phyloP scores from a whole-genome alignment of 139 green algal genomes.

The Chlorella sp. region DNA sequence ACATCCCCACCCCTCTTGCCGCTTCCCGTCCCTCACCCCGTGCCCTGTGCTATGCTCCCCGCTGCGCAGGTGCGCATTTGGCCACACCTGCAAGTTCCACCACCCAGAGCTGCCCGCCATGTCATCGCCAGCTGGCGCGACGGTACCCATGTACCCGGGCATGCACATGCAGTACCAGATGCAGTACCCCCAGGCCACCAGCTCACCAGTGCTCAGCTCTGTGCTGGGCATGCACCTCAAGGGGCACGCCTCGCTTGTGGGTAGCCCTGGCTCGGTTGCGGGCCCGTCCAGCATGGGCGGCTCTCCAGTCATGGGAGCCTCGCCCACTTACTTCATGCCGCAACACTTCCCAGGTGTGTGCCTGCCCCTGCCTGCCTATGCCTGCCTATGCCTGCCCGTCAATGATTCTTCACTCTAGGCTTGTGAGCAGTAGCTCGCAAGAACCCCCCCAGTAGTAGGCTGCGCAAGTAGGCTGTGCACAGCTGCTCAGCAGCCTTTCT shows the following conservation, averaged over 20 bases:
- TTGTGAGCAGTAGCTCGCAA: too few relatives aligned
- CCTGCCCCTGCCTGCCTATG: background rate
- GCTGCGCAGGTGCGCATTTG: conserved; percentile 48
- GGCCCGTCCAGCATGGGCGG: background rate
- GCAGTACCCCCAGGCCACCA: conserved; percentile 10
- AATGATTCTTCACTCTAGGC: background rate
- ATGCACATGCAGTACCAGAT: conserved; percentile 13
- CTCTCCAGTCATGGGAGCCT: background rate
- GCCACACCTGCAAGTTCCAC: conserved; percentile 55
- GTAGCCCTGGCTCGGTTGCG: background rate
- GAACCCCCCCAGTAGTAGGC: too few relatives aligned
- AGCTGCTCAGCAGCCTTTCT: too few relatives aligned
- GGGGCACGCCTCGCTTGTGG: background rate
- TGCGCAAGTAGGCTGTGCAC: too few relatives aligned
- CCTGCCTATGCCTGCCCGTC: background rate
- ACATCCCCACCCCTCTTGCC: background rate
- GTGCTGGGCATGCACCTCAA: conserved; percentile 22
- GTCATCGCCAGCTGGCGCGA: background rate
- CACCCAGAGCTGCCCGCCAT: conserved; percentile 41
- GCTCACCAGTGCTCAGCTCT: background rate
- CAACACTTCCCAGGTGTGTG: background rate
- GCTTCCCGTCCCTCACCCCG: background rate
- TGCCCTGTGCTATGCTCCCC: background rate
- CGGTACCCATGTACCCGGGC: background rate
- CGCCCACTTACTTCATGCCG: background rate